Base-by-base conservation (phyloP, 352 stramenopile species). In the Pythium phragmiticola region DNA sequence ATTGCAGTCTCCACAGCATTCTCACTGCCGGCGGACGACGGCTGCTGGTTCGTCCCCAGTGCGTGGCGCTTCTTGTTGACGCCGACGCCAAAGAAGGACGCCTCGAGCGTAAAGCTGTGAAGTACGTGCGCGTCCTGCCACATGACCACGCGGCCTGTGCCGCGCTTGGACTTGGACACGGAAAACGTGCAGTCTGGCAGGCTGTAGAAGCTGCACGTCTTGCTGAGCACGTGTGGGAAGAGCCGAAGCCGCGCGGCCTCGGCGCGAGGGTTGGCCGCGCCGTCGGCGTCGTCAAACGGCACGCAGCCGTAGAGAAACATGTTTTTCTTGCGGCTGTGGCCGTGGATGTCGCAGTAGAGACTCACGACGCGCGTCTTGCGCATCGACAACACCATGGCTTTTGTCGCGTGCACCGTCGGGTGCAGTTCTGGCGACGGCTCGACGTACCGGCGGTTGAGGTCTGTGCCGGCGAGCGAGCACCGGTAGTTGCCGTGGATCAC, bases 401-500 rank as follows among this genome's bases (percentile, higher is more conserved):
- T 96, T 42, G 84, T 78, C 7, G 79, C 75, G 54, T 74, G 68
- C 21, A 97, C 89, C 0, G 85, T 93, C 30, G 90, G 89, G 42
- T 96, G 85, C 2, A 89, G 55, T 17, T 82, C 66, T 3, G 62
- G 65, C 0, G 73, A 88, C 14, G 88, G 80, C 7, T 70, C 58
- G 8, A 75, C 50, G 76, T 85, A 98, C 14, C 75, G 73, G 2
- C 93, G 76, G 60, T 98, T 98, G 11, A 98, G 68, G 74, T 98
- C 92, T 0, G 77, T 83, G 7, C 88, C 91, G 0, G 88, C 84
- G 13, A 98, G 77, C 3, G 82, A 94, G 60, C 80, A 93, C 0
- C 92, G 82, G 57, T 96, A 95, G 68, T 98, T 98, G 51, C 92
- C 92, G 60, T 97, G 78, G 54, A 97, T 77, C n/a, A 98, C 92